A percentile compares a stretch with the other conserved stretches of the same genome.
These are phyloP conservation scores for Sugiyamaella novakii DNA, from an alignment of 1,139 yeast genomes.

Conservation along the genomic window DNA sequence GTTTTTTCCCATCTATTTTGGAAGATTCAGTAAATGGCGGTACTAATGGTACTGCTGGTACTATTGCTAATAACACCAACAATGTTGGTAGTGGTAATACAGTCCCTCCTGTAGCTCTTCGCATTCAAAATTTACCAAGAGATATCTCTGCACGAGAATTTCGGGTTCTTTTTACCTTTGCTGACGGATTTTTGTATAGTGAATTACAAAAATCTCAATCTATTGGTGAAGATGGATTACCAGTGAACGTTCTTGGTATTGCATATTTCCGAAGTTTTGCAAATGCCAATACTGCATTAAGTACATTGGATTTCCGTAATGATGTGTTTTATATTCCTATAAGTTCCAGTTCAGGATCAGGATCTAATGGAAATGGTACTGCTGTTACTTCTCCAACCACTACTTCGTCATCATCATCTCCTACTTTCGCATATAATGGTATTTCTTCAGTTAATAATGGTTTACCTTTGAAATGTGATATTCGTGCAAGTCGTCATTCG, in stretches of 20 bases:
- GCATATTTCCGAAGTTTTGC: constrained; percentile 68
- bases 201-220: constrained; percentile 52
- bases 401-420: constrained; percentile 25
- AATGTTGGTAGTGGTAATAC: not conserved
- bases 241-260: constrained; percentile 46
- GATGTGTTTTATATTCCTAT: constrained; percentile 24
- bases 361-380: constrained; percentile 10
- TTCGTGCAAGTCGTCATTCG: constrained; percentile 28
- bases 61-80: not conserved
- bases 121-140: constrained; percentile 63
- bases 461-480: constrained; percentile 32
- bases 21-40: constrained; percentile 9
- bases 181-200: constrained; percentile 66
- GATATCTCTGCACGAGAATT: constrained; percentile 80
- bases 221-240: constrained; percentile 40
- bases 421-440: constrained; percentile 26
- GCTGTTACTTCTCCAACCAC: constrained; percentile 17
- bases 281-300: constrained; percentile 72
- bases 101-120: constrained; percentile 35
- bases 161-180: constrained; percentile 73
- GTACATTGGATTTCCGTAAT: constrained; percentile 52
- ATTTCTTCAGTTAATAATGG: constrained; percentile 14
- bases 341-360: constrained; percentile 12
- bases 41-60: not conserved
- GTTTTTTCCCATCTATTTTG: constrained; percentile 19